Base-by-base conservation (phyloP, 768 basidiomycete species). In the Pleurotus tuber-regium region DNA sequence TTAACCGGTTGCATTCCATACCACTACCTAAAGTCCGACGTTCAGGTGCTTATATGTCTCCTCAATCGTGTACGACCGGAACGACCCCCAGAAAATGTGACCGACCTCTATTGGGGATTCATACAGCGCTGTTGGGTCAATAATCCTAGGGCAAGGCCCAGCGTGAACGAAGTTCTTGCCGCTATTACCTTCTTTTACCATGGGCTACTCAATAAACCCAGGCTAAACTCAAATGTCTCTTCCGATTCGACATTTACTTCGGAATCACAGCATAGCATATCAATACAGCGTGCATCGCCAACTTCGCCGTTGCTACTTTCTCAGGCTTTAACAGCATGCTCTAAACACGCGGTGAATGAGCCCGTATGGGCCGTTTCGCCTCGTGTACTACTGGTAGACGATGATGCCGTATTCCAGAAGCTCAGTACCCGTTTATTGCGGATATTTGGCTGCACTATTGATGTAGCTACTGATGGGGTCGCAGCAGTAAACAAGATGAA, bases 1-100 rank as follows among this genome's bases (percentile, higher is more conserved):
- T 25, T 54, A 16, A 43, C 54, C 8, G 54, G 54, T 4, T 21
- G 38, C 16, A 44, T 54, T 33, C 54, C 54, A 19, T 54, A 54
- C 41, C 39, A 51, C 36, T 29, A 29, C 23, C 8, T 54, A 11
- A 46, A 46, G 19, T 36, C 14, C n/a, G 43, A 42, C 29, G 14
- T 24, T 1, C 54, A 54, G 19, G 54, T 54, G 7, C 31, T 55
- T 16, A 23, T 53, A 18, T 38, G 42, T 18, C 35, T 55, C 11
- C n/a, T 39, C 21, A 51, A 47, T n/a, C 41, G 36, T 35, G 43
- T 31, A 24, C 41, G 40, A 31, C 54, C 54, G n/a, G 26, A 42
- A 35, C 28, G 50, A 29, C 50, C 54, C 4, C 24, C 21, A 24
- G 24, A 39, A 7, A 29, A 38, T 44, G 21, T 54, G 12, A 24